phyloP scores from a whole-genome alignment of 768 basidiomycete species.

The Hemileccinum impolitum region DNA sequence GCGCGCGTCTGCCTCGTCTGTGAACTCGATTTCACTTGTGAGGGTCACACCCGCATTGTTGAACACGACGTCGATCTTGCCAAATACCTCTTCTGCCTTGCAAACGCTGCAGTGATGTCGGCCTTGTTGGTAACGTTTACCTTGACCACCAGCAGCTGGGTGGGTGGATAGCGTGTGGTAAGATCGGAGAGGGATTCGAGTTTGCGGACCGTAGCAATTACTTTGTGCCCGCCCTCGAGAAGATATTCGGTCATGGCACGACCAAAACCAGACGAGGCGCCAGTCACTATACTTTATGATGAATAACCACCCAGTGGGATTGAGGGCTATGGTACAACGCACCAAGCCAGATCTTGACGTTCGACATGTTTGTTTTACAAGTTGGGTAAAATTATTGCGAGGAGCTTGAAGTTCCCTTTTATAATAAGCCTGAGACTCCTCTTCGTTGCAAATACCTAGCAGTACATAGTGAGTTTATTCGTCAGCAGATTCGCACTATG shows the following conservation, averaged over 20 bases:
- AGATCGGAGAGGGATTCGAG: constrained; percentile 33
- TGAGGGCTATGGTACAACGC: not conserved
- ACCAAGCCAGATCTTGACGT: constrained; percentile 20
- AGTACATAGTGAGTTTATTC: too few species aligned
- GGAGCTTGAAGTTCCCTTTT: not conserved
- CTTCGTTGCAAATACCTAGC: too few species aligned
- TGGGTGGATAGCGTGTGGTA: constrained; percentile 15
- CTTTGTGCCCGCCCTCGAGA: constrained; percentile 35
- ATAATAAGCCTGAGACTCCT: not conserved
- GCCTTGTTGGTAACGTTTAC: constrained; percentile 30
- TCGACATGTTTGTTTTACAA: constrained; percentile 8
- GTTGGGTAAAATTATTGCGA: not conserved
- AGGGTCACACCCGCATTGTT: constrained; percentile 32
- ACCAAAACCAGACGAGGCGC: constrained; percentile 40
- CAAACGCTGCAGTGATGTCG: constrained; percentile 29
- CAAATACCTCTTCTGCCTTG: constrained; percentile 25
- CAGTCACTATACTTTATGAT: constrained; percentile 22
- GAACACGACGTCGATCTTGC: constrained; percentile 36
- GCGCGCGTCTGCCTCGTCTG: constrained; percentile 29
- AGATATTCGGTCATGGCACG: constrained; percentile 30
- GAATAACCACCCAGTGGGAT: not conserved
- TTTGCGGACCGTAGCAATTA: constrained; percentile 42
- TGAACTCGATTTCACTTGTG: constrained; percentile 36
- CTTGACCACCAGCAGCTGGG: constrained; percentile 29
- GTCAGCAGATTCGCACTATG: too few species aligned